Conservation (phyloP, 164 flowering plant genomes). For the Hamamelis virginiana region DNA sequence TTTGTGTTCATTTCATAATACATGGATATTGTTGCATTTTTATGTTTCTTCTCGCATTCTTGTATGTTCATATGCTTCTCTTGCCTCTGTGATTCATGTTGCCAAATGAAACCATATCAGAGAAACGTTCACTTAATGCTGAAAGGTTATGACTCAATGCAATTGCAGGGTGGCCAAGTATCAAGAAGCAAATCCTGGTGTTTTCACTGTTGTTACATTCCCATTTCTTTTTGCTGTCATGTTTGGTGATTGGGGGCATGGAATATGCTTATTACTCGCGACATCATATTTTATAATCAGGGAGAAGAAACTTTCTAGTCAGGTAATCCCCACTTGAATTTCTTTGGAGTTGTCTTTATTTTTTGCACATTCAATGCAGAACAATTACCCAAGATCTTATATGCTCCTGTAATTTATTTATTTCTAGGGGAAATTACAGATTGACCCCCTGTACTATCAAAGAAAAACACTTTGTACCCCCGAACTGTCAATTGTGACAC, state of each 20-base stretch:
- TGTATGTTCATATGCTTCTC: neutral
- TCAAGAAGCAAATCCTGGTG: slow-evolving; percentile 95
- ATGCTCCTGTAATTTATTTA: neutral
- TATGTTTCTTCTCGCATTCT: neutral
- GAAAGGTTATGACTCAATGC: slow-evolving; percentile 3
- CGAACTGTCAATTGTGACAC: no score
- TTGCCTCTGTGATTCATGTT: neutral
- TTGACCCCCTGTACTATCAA: no score
- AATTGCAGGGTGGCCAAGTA: slow-evolving; percentile 84
- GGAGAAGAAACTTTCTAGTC: slow-evolving; percentile 74
- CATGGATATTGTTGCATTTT: neutral
- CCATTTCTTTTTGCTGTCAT: slow-evolving; percentile 97
- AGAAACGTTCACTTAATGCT: neutral
- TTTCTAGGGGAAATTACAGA: no score
- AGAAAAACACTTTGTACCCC: no score
- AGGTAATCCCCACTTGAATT: slow-evolving; percentile 43
- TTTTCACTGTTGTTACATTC: slow-evolving; percentile 81
- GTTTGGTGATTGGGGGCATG: slow-evolving; percentile 99
- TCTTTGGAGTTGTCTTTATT: neutral
- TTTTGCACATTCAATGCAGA: neutral
- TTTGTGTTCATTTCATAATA: neutral
- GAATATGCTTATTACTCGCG: slow-evolving; percentile 82
- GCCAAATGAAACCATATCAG: neutral
- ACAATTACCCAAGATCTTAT: neutral
- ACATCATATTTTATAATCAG: slow-evolving; percentile 56